Conservation (phyloP, 2,329 filamentous ascomycete species). For the Colletotrichum filicis region DNA sequence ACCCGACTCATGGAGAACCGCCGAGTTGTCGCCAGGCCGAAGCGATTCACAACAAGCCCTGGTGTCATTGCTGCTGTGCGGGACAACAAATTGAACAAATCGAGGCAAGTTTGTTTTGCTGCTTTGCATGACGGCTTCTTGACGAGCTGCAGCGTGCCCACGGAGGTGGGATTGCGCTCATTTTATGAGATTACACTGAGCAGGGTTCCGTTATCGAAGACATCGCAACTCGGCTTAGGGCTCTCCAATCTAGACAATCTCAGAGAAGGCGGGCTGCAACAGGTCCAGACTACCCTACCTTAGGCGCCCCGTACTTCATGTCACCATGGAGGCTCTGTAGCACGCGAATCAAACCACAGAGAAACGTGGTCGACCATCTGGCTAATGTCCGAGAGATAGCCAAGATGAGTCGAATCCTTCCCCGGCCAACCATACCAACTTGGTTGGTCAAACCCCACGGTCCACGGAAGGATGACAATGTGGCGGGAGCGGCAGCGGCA, state of each 20-base stretch:
- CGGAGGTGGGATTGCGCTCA: constrained; percentile 27
- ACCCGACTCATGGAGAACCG: constrained; percentile 6
- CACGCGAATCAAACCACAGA: constrained; percentile 2
- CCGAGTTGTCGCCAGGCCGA: constrained; percentile 2
- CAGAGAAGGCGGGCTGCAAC: not conserved
- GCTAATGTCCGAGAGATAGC: not conserved
- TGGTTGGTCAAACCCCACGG: not conserved
- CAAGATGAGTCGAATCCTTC: not conserved
- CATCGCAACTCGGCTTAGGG: constrained; percentile 2
- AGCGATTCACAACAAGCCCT: not conserved
- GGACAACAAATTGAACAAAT: not conserved
- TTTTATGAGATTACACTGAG: constrained; percentile 27
- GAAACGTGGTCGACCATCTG: not conserved
- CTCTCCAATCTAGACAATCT: not conserved
- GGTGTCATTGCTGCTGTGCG: not conserved
- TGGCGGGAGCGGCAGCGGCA: not conserved
- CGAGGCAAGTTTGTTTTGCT: constrained; percentile 5
- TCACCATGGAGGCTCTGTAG: not conserved
- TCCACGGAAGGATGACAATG: not conserved
- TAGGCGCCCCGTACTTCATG: not conserved
- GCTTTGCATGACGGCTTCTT: not conserved
- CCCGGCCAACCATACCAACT: not conserved
- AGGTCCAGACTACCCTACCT: not conserved
- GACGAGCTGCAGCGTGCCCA: constrained; percentile 22
- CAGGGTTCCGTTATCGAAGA: constrained; percentile 23